A percentile compares a stretch with the other conserved stretches of the same genome.
phyloP scores from a whole-genome alignment of 1,284 basidiomycete genomes.

The Microbotryomycetes sp. region DNA sequence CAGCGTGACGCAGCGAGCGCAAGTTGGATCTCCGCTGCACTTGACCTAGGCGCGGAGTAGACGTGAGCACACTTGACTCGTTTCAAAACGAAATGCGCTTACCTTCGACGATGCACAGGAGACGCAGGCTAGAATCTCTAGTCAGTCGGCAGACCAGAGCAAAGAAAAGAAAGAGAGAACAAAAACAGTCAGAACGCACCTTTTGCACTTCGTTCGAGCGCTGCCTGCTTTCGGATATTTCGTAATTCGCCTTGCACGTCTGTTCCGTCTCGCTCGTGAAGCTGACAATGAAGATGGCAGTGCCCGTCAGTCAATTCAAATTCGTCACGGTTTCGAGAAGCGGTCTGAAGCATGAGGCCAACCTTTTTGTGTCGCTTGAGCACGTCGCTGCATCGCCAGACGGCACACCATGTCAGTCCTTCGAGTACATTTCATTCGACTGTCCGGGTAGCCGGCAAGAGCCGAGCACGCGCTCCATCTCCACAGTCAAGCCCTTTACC shows the following conservation, averaged over 20 bases:
- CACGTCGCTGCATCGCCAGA: neutral
- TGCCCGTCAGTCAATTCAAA: no score
- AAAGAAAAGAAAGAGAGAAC: no score
- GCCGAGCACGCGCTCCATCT: no score
- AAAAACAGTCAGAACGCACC: no score
- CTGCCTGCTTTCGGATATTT: neutral
- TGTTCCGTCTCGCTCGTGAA: neutral
- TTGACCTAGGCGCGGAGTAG: neutral
- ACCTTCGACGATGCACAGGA: neutral
- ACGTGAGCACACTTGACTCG: neutral
- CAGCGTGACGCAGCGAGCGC: neutral
- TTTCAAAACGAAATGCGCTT: neutral
- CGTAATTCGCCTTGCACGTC: neutral
- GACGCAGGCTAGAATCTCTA: neutral
- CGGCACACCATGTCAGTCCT: no score
- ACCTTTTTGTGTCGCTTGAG: neutral
- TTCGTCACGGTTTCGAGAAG: no score
- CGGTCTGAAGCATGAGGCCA: neutral
- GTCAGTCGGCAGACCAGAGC: no score
- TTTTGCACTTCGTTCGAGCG: neutral
- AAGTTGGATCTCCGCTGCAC: neutral
- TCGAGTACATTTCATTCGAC: no score
- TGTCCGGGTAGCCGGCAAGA: no score
- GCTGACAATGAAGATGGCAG: no score
- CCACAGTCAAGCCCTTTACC: no score